Conservation (phyloP, 106 monocot species). For the Hemerocallis citrina region DNA sequence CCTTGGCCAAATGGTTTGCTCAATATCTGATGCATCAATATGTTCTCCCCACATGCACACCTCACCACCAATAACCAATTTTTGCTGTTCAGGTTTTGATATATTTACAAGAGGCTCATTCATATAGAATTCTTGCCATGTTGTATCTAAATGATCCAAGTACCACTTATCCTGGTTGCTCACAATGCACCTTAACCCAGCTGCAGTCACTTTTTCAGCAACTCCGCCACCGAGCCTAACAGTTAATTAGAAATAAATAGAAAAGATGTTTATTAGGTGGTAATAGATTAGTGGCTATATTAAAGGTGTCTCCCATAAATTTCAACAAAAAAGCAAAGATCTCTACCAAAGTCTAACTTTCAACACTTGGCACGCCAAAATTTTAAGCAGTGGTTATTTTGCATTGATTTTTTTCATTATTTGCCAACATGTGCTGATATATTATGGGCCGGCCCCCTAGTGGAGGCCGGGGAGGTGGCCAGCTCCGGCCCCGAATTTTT, state of each 20-base stretch:
- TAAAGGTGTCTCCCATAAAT: too few species aligned
- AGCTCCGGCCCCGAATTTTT: too few species aligned
- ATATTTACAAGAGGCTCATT: slow-evolving; percentile 78
- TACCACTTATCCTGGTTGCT: slow-evolving; percentile 95
- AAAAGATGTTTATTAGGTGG: too few species aligned
- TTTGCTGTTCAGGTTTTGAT: slow-evolving; percentile 41
- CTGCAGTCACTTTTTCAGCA: slow-evolving; percentile 53
- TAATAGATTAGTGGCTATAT: too few species aligned
- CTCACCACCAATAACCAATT: slow-evolving; percentile 81
- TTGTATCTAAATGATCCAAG: slow-evolving; percentile 74
- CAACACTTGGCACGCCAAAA: too few species aligned
- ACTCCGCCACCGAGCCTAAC: slow-evolving; percentile 72
- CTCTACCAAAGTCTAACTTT: too few species aligned
- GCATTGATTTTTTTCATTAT: too few species aligned
- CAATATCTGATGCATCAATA: slow-evolving; percentile 74
- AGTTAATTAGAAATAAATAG: neutral
- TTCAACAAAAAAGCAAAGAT: too few species aligned
- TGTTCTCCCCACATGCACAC: slow-evolving; percentile 94
- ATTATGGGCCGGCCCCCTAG: too few species aligned
- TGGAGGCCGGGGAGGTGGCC: too few species aligned
- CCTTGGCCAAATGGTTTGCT: slow-evolving; percentile 98
- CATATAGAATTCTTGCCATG: slow-evolving; percentile 77
- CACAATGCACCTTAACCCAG: slow-evolving; percentile 87
- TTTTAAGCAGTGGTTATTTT: too few species aligned
- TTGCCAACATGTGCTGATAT: too few species aligned